A percentile compares a stretch with the other conserved stretches of the same genome.
phyloP scores from a whole-genome alignment of 345 rosid genomes.

The Erucastrum elatum region DNA sequence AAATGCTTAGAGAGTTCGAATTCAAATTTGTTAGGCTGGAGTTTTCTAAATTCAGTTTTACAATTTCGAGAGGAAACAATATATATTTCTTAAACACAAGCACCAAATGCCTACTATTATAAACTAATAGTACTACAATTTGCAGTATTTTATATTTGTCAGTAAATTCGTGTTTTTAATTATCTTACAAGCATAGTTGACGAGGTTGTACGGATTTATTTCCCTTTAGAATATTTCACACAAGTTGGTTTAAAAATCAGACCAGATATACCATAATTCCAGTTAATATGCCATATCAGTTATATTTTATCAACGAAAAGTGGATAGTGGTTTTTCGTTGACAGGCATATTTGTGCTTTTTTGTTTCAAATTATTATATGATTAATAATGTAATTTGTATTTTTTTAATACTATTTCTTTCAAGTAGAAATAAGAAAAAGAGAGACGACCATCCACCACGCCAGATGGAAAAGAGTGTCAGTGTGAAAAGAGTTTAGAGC shows the following conservation, averaged over 20 bases:
- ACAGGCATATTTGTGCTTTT: too few species aligned
- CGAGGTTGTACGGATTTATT: constrained; percentile 21
- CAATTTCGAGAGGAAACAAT: constrained; percentile 15
- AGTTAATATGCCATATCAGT: constrained; percentile 17
- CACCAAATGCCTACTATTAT: constrained; percentile 28
- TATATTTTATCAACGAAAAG: too few species aligned
- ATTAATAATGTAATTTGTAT: not conserved
- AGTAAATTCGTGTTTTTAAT: constrained; percentile 14
- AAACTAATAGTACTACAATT: constrained; percentile 26
- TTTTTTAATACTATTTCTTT: not conserved
- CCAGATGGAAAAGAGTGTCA: constrained; percentile 39
- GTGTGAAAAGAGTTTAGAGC: constrained; percentile 34
- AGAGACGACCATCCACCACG: constrained; percentile 38
- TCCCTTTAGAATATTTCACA: constrained; percentile 13
- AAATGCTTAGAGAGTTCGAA: too few species aligned
- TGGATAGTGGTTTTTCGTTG: too few species aligned
- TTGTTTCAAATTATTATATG: not conserved
- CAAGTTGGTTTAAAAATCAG: constrained; percentile 9
- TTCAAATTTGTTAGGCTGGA: too few species aligned
- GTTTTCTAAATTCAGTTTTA: not conserved
- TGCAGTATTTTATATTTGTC: constrained; percentile 29
- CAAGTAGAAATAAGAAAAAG: not conserved
- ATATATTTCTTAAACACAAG: constrained; percentile 14
- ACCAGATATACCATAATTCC: not conserved
- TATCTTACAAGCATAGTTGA: constrained; percentile 35